Conservation (phyloP, 2,329 filamentous ascomycete species). For the Sclerotinia minor region DNA sequence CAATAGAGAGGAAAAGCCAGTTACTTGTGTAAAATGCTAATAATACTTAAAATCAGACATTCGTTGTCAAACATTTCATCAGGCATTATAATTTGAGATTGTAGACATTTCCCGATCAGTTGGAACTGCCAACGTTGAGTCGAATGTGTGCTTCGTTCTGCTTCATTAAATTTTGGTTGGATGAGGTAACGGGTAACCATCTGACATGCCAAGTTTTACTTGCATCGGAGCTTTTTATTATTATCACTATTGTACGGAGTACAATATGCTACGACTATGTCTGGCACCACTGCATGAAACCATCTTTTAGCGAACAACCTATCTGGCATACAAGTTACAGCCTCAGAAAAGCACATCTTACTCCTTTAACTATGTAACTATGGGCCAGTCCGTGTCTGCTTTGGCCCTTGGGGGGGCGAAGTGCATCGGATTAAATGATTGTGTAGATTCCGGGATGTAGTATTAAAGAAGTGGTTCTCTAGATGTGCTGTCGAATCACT, state of each 20-base stretch:
- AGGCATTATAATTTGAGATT: neutral
- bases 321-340: neutral
- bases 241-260: neutral
- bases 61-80: neutral
- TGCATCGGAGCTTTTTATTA: slow-evolving; percentile 5
- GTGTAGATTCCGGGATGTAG: neutral
- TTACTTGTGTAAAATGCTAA: slow-evolving; percentile 14
- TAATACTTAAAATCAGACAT: slow-evolving; percentile 1
- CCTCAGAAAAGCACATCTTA: neutral
- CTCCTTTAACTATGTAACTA: neutral
- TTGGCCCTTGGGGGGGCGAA: neutral
- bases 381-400: no score
- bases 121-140: neutral
- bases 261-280: neutral
- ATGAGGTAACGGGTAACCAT: neutral
- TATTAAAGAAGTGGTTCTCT: neutral
- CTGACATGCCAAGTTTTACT: neutral
- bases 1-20: slow-evolving; percentile 31
- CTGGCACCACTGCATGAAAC: slow-evolving; percentile 10
- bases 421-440: neutral
- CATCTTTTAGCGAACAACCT: neutral
- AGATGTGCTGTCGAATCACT: slow-evolving; percentile 16
- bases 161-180: neutral
- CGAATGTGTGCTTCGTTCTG: neutral
- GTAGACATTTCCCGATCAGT: neutral